phyloP scores from a whole-genome alignment of 306 rosid species.

The Acacia acuminata region DNA sequence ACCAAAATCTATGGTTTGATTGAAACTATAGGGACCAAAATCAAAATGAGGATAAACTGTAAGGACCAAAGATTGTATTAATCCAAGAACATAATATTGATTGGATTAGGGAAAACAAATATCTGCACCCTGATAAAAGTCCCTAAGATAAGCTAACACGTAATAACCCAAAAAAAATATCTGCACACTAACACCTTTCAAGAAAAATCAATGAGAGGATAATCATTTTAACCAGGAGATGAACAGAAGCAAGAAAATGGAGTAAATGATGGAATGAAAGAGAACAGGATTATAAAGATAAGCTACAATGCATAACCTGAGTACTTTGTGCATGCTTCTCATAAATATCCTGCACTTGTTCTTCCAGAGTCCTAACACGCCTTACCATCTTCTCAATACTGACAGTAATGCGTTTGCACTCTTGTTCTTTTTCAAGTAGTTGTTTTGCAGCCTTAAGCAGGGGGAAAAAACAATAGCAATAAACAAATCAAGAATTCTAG shows the following conservation, averaged over 20 bases:
- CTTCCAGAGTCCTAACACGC: slow-evolving; percentile 52
- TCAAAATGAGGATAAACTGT: no score
- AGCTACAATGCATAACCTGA: slow-evolving; percentile 54
- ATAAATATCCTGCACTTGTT: slow-evolving; percentile 60
- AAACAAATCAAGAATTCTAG: slow-evolving; percentile 11
- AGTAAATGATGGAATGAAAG: neutral
- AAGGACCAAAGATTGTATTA: no score
- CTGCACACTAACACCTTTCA: neutral
- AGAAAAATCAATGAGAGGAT: neutral
- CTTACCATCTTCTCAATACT: slow-evolving; percentile 48
- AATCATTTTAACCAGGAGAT: neutral
- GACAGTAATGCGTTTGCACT: slow-evolving; percentile 44
- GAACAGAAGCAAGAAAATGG: slow-evolving; percentile 14
- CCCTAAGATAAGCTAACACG: neutral
- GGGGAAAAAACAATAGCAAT: slow-evolving; percentile 21
- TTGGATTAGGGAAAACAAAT: neutral
- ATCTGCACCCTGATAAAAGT: neutral
- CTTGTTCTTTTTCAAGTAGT: slow-evolving; percentile 57
- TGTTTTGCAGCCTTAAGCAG: slow-evolving; percentile 65
- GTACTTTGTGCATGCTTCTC: slow-evolving; percentile 69
- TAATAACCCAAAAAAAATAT: neutral
- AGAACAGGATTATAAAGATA: slow-evolving; percentile 4
- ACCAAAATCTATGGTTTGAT: no score
- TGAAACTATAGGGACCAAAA: no score
- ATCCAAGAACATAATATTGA: neutral